Evolutionary conservation across 768 basidiomycete genomes (phyloP), one percentile per base, ranked within the genome.

Genomic region (Tricholomella constricta): DNA sequence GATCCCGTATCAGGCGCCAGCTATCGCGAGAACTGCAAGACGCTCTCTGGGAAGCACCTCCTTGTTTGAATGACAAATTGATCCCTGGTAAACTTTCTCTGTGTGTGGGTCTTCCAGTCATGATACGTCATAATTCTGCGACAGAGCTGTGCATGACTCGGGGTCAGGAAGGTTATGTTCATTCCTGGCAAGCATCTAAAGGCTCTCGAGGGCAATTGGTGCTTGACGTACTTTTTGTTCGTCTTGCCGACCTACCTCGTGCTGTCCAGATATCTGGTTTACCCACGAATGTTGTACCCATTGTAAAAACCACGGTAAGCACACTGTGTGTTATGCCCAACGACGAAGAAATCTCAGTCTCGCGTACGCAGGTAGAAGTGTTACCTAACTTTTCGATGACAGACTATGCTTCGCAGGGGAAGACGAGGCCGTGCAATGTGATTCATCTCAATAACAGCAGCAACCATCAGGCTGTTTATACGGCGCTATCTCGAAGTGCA

Each of bases 381-480:
- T 32, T 46, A 26, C 36, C 42, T 1, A 55, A n/a, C n/a, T n/a
- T n/a, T n/a, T n/a, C n/a, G n/a, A n/a, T n/a, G n/a, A n/a, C n/a
- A n/a, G n/a, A n/a, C 17, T 56, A 49, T 38, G 38, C 65, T 5
- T n/a, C n/a, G n/a, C n/a, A n/a, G n/a, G n/a, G n/a, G n/a, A n/a
- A n/a, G n/a, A n/a, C n/a, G n/a, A n/a, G n/a, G n/a, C n/a, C n/a
- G n/a, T n/a, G n/a, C n/a, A 70, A 49, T 72, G 66, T 29, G 1
- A 47, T 57, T 2, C 42, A 57, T 19, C 26, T 52, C 1, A 9
- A 19, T 2, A 52, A 52, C 9, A 56, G 48, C 62, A n/a, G 47
- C 1, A 56, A 45, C 19, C 64, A 68, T 58, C 60, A 63, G 42
- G 50, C 65, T 10, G 56, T 55, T 23, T 72, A 73, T 48, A 71